phyloP scores from a whole-genome alignment of 441 rosid species.

The Populus hybrid region DNA sequence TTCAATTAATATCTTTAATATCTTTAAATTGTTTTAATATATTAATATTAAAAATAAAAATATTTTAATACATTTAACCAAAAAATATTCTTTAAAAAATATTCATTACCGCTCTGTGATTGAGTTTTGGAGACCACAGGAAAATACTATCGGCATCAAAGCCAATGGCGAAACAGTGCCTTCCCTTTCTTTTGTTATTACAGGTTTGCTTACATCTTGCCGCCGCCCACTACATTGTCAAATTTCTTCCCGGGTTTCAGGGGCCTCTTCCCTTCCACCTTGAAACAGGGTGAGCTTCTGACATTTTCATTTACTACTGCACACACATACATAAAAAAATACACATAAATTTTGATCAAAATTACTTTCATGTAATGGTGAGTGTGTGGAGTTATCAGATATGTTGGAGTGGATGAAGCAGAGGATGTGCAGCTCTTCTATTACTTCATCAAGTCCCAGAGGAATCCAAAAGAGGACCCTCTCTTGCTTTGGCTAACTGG shows the following conservation, averaged over 20 bases:
- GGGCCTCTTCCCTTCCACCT: constrained; percentile 71
- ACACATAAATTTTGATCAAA: too few relatives aligned
- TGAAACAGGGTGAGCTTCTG: constrained; percentile 57
- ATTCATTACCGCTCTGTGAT: too few relatives aligned
- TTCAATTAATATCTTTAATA: too few relatives aligned
- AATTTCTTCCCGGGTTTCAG: constrained; percentile 67
- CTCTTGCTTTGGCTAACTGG: constrained; percentile 23
- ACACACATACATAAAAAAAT: background rate
- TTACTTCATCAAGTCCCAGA: constrained; percentile 17
- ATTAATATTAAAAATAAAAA: too few relatives aligned
- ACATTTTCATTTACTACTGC: background rate
- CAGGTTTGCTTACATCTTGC: constrained; percentile 15
- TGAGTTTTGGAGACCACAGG: too few relatives aligned
- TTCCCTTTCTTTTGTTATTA: constrained; percentile 15
- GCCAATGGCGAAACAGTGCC: background rate
- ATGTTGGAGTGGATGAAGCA: background rate
- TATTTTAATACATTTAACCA: too few relatives aligned
- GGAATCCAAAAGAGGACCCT: constrained; percentile 20
- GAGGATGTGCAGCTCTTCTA: constrained; percentile 18
- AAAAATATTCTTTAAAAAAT: too few relatives aligned
- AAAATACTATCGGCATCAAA: background rate
- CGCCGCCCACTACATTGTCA: constrained; percentile 27
- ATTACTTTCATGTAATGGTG: too few relatives aligned
- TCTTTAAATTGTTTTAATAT: too few relatives aligned
- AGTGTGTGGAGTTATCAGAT: background rate